Evolutionary conservation across 139 green algal species (phyloP), one percentile per base, ranked within the genome.

Genomic region (Zygnema cylindricum): DNA sequence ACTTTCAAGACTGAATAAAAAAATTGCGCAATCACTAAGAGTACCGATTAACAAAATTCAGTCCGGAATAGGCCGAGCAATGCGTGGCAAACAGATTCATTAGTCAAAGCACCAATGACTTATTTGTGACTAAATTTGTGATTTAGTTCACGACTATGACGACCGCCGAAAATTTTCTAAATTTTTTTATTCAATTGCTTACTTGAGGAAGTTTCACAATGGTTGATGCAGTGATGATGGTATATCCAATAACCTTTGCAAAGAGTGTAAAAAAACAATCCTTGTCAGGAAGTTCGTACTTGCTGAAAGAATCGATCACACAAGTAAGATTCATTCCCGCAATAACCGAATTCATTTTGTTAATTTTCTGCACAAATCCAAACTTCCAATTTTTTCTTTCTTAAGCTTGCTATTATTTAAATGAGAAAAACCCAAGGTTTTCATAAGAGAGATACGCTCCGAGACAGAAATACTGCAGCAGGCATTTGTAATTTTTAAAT

Each of bases 181-280:
- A 63, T 16, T 86, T 63, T 63, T 57, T 77, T 81, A 85, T 84
- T 11, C 33, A 43, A 85, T 3, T 2, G 32, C 55, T 16, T 84
- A 90, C 79, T 81, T 90, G 86, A 1, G 86, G 86, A n/a, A 89
- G 79, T 38, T 90, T 90, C 38, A 90, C 33, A 36, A 90, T 87
- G 11, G 86, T 87, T 0, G 86, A 89, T 39, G 33, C 77, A 11
- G 77, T 33, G 35, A 90, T 81, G 77, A 90, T 90, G n/a, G 33
- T n/a, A 0, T 89, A 90, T 0, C 86, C 86, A 69, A 90, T 40
- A 49, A 32, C 42, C 57, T 90, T 90, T 33, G 54, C 57, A 55
- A 90, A 81, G 33, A 87, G 78, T 32, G n/a, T 89, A 23, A 90
- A 49, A 30, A 82, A 39, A 55, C 86, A 90, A 39, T 90, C 84